Conservation (phyloP, 495 filamentous ascomycete genomes). For the Xylaria grammica region DNA sequence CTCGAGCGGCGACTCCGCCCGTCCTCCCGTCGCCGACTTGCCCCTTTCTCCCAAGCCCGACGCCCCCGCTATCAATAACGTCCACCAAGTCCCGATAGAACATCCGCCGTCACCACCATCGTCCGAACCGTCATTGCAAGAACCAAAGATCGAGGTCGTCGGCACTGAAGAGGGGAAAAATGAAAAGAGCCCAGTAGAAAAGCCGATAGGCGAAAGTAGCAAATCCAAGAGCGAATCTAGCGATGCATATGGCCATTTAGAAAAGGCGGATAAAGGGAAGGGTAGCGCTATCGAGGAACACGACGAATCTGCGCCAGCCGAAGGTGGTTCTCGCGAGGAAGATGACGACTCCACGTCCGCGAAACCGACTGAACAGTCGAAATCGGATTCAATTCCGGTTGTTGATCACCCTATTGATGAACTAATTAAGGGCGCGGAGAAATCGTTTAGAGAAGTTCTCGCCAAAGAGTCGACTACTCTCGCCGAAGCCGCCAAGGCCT, state of each 20-base stretch:
- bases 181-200: not conserved
- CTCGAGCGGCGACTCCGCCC: conserved; percentile 23
- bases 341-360: conserved; percentile 6
- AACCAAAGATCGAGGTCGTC: not conserved
- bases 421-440: conserved; percentile 49
- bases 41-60: conserved; percentile 23
- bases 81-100: not conserved
- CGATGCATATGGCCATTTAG: not conserved
- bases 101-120: conserved; percentile 15
- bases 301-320: conserved; percentile 13
- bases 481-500: conserved; percentile 62
- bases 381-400: conserved; percentile 27
- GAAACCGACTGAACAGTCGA: conserved; percentile 24
- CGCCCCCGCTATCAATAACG: conserved; percentile 10
- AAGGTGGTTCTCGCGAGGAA: not conserved
- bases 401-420: conserved; percentile 52
- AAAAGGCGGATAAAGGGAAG: conserved; percentile 26
- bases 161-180: not conserved
- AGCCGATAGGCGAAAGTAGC: not conserved
- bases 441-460: conserved; percentile 44
- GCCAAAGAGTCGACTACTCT: conserved; percentile 56
- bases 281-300: conserved; percentile 9
- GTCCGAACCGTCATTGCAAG: not conserved
- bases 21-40: conserved; percentile 17
- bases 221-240: conserved; percentile 3